Conservation (phyloP, 306 rosid species). For the Vigna mungo region DNA sequence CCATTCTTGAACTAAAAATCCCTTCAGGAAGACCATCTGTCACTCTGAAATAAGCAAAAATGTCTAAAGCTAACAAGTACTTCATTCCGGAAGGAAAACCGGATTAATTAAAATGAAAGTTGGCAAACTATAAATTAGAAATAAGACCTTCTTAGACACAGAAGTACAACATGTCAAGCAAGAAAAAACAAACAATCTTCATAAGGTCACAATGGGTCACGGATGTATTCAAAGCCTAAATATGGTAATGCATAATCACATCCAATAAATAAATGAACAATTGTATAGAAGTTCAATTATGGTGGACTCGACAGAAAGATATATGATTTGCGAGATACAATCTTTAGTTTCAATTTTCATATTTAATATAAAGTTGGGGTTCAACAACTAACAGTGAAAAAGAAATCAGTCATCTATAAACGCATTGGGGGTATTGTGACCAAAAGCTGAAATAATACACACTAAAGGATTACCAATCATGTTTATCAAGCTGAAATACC, state of each 20-base stretch:
- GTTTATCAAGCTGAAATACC: slow-evolving; percentile 56
- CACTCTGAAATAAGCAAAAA: slow-evolving; percentile 12
- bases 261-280: slow-evolving; percentile 11
- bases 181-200: slow-evolving; percentile 14
- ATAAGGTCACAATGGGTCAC: slow-evolving; percentile 22
- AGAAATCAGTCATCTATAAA: not conserved
- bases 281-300: not conserved
- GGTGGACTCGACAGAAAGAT: not conserved
- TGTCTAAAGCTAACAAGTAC: slow-evolving; percentile 7
- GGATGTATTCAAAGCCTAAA: slow-evolving; percentile 4
- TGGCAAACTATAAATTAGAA: slow-evolving; percentile 4
- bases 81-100: slow-evolving; percentile 27
- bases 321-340: slow-evolving; percentile 1
- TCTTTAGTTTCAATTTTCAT: not conserved
- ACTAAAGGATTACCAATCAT: slow-evolving; percentile 4
- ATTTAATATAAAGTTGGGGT: not conserved
- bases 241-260: slow-evolving; percentile 12
- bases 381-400: not conserved
- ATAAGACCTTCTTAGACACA: slow-evolving; percentile 29
- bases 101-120: slow-evolving; percentile 9
- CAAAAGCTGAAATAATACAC: slow-evolving; percentile 29
- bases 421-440: not conserved
- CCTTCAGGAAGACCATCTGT: slow-evolving; percentile 9
- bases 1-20: slow-evolving; percentile 2
- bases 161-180: not conserved